Evolutionary conservation across 768 basidiomycete species (phyloP).

Genomic region (Dacryopinax spathularia): DNA sequence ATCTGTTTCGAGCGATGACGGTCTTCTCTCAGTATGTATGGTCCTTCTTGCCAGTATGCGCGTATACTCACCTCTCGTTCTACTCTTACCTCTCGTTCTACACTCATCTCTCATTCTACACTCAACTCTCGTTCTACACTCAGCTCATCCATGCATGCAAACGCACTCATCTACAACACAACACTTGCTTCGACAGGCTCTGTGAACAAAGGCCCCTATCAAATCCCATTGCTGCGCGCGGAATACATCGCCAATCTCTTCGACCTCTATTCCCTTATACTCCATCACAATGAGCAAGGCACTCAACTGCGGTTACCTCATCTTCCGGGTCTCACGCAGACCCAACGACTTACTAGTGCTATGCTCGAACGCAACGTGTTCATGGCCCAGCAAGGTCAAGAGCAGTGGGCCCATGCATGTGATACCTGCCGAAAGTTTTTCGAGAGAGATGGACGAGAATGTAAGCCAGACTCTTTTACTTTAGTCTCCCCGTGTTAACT

Average conservation of each 20-base stretch:
- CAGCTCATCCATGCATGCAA: neutral
- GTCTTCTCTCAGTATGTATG: neutral
- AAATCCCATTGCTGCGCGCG: neutral
- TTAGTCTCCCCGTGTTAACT: too few relatives aligned
- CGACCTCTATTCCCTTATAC: neutral
- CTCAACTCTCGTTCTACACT: neutral
- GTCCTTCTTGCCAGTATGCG: too few relatives aligned
- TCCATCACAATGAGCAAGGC: neutral
- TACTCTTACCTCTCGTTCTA: too few relatives aligned
- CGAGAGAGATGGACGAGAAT: neutral
- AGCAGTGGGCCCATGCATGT: conserved; percentile 5
- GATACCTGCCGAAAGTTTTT: neutral
- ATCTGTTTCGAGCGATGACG: neutral
- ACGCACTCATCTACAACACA: neutral
- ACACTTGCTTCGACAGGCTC: neutral
- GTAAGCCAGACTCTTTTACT: neutral
- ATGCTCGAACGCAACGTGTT: neutral
- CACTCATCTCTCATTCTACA: neutral
- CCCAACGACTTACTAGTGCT: neutral
- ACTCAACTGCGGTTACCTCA: neutral
- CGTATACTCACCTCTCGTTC: too few relatives aligned
- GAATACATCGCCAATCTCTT: conserved; percentile 5
- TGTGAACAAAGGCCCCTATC: neutral
- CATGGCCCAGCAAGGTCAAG: conserved; percentile 1
- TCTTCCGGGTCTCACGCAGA: neutral